Evolutionary conservation across 768 basidiomycete species (phyloP), one percentile per base, ranked within the genome.

Genomic region (Kwoniella sp.): DNA sequence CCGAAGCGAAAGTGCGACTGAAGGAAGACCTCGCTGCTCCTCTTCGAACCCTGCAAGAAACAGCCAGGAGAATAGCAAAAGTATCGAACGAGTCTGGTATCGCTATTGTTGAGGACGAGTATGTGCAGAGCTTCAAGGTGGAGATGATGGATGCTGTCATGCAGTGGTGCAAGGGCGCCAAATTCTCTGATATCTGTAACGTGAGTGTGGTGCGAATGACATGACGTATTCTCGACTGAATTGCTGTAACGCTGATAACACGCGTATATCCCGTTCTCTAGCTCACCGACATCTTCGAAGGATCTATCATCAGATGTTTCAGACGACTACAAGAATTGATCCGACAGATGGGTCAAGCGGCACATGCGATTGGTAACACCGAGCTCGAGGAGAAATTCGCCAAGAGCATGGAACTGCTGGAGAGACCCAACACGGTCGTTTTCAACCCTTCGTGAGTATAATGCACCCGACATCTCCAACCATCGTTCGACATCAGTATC

Each of bases 61-160:
- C 90, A 44, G 95, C 96, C 0, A 83, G 92, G 33, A 86, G 92
- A 58, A 99, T 99, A 74, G 96, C 96, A n/a, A 94, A 91, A 76
- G 91, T 98, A 5, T 92, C 92, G 3, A 90, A 90, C 69, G 96
- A 99, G 80, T 91, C 89, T 22, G 96, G 97, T 78, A 83, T 99
- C 2, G 81, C 88, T 0, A 79, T 98, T 50, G 87, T 90, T 58
- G 95, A 98, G 79, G 90, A 96, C 62, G 92, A 95, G 67, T 99
- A 99, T 78, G 91, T 99, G 1, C 84, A 88, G 57, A 92, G 90
- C 12, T 99, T 99, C 87, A 98, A 97, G 81, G 91, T 96, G 21
- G 95, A 97, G 75, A 86, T 99, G 54, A 99, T 98, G 93, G 96
- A 98, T 68, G 91, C 91, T 0, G 96, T 98, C 10, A 85, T 92